Evolutionary conservation across 306 rosid species (phyloP), one percentile per base, ranked within the genome.

Genomic region (Vigna angularis): DNA sequence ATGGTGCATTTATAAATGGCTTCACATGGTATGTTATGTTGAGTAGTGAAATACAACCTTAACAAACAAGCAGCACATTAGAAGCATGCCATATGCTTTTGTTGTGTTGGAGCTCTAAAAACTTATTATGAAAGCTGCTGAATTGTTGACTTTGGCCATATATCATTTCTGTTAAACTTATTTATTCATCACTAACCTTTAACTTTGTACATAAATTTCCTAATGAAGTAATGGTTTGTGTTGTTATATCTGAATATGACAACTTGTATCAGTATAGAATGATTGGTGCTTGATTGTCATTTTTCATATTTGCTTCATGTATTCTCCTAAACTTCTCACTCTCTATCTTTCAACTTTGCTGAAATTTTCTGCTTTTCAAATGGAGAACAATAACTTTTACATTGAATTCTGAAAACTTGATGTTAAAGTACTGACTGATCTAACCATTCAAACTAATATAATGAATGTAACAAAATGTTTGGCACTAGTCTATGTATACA

Each of bases 81-180:
- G 68, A 44, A 44, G 61, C 59, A 68, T 56, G 70, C 42, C 51
- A 30, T 81, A 44, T 12, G 74, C 47, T 66, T 80, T 9, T 48
- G 20, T 36, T 55, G 69, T 44, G n/a, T 53, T 70, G 50, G 15
- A 47, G 4, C 15, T 44, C 15, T 44, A 44, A 12, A 44, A 44
- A 44, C 49, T 44, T 11, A 44, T 2, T 44, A 11, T 44, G 15
- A 44, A 44, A 44, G 49, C 8, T 44, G 11, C 2, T 26, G n/a
- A 66, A 36, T 13, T 15, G 2, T 77, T 66, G 81, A 55, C 74
- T 66, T 77, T 53, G 36, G 32, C 32, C 18, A 18, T 9, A 8
- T 3, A 48, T 55, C 0, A 53, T 18, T 17, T 55, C 4, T 55
- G 30, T 18, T 58, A 3, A 15, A 1, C 4, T 58, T 7, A 58